phyloP scores from a whole-genome alignment of 768 basidiomycete genomes.

The Leccinellum luteum region DNA sequence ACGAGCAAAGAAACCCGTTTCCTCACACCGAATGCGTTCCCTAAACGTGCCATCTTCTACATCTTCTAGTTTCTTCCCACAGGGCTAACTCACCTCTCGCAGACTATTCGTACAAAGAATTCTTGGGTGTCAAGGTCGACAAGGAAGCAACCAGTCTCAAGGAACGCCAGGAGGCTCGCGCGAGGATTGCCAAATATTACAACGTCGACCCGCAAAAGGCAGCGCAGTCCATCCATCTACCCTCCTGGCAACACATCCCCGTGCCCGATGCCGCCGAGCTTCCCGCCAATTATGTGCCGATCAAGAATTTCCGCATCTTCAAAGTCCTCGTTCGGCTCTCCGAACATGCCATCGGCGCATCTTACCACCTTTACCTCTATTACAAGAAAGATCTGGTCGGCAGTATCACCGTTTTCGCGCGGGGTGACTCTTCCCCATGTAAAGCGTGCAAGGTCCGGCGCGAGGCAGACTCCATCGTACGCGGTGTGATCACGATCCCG shows the following conservation, averaged over 20 bases:
- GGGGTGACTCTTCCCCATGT: conserved; percentile 22
- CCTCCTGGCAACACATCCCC: conserved; percentile 15
- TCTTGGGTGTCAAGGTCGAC: conserved; percentile 28
- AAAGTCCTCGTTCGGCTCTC: conserved; percentile 22
- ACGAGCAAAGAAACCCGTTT: conserved; percentile 23
- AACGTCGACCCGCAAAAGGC: conserved; percentile 20
- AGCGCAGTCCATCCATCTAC: not conserved
- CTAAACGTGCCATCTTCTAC: conserved; percentile 16
- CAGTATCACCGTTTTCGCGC: conserved; percentile 21
- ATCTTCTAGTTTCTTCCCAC: not conserved
- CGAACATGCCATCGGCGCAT: conserved; percentile 23
- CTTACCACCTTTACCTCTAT: conserved; percentile 25
- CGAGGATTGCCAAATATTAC: conserved; percentile 22
- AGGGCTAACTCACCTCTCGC: not conserved
- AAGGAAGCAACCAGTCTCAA: conserved; percentile 4
- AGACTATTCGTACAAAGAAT: conserved; percentile 29
- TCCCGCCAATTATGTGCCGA: conserved; percentile 15
- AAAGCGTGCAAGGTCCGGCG: conserved; percentile 25
- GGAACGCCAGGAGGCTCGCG: conserved; percentile 22
- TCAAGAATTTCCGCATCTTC: conserved; percentile 26
- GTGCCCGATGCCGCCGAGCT: conserved; percentile 12
- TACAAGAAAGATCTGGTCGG: conserved; percentile 20
- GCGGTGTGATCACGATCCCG: conserved; percentile 25
- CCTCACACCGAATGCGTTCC: conserved; percentile 14
- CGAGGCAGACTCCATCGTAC: conserved; percentile 12